Conservation (phyloP, 2,329 filamentous ascomycete genomes). For the Zasmidium angulare region DNA sequence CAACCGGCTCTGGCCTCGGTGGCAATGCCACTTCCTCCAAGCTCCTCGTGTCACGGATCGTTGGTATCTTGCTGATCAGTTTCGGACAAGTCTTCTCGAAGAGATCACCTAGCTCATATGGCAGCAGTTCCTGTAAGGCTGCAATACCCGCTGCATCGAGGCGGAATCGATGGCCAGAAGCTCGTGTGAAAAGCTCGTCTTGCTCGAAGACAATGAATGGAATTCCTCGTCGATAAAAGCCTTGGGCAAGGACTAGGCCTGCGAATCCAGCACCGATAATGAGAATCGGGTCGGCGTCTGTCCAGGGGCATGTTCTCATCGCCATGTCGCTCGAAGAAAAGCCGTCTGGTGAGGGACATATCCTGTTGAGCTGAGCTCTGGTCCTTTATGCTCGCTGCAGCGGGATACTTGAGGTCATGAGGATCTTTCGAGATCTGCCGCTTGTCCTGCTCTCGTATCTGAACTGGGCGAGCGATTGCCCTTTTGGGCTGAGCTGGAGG, state of each 20-base stretch:
- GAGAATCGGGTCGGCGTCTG: slow-evolving; percentile 11
- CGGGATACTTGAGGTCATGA: not conserved
- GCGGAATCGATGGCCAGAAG: not conserved
- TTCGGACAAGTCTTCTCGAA: slow-evolving; percentile 3
- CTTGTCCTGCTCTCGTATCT: not conserved
- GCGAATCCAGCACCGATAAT: slow-evolving; percentile 30
- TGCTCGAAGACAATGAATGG: slow-evolving; percentile 24
- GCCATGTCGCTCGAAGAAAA: not conserved
- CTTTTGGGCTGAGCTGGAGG: too few species aligned
- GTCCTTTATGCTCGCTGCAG: not conserved
- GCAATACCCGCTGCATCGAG: not conserved
- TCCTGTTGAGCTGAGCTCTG: not conserved
- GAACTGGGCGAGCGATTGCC: not conserved
- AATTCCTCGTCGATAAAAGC: slow-evolving; percentile 23
- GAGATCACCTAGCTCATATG: not conserved
- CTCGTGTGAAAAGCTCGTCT: slow-evolving; percentile 12
- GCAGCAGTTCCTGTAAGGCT: slow-evolving; percentile 3
- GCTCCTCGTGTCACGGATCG: not conserved
- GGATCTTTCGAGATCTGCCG: not conserved
- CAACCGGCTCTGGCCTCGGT: not conserved
- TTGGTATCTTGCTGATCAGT: not conserved
- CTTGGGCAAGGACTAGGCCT: slow-evolving; percentile 29
- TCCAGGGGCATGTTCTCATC: not conserved
- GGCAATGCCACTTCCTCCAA: not conserved
- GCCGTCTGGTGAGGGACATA: too few species aligned